phyloP scores from a whole-genome alignment of 768 basidiomycete genomes.

The Roridomyces roridus region DNA sequence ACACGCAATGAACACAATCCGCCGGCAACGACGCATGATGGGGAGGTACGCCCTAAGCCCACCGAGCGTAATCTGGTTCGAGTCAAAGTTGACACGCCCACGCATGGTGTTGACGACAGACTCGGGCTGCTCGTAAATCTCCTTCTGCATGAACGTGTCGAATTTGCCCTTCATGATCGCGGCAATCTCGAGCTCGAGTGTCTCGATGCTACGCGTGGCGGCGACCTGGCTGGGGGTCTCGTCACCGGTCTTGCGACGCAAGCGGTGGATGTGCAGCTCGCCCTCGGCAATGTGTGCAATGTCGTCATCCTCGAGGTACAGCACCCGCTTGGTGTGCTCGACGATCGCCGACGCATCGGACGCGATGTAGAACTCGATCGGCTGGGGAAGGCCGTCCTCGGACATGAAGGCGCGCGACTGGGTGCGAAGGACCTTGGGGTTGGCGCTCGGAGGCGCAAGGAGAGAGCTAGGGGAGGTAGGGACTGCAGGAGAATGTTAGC shows the following conservation, averaged over 20 bases:
- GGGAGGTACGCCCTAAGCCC: slow-evolving; percentile 94
- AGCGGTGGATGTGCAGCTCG: slow-evolving; percentile 98
- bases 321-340: slow-evolving; percentile 98
- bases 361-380: slow-evolving; percentile 99
- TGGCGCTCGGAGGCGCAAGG: slow-evolving; percentile 69
- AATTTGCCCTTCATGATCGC: slow-evolving; percentile 99
- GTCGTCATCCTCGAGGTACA: slow-evolving; percentile 98
- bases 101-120: slow-evolving; percentile 99
- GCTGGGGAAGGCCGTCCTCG: slow-evolving; percentile 97
- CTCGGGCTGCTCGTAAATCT: slow-evolving; percentile 99
- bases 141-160: slow-evolving; percentile 99
- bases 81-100: slow-evolving; percentile 99
- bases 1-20: slow-evolving; percentile 98
- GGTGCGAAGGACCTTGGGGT: slow-evolving; percentile 85
- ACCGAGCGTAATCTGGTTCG: slow-evolving; percentile 88
- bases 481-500: slow-evolving; percentile 1
- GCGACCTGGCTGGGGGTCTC: slow-evolving; percentile 65
- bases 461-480: slow-evolving; percentile 53
- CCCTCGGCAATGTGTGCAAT: slow-evolving; percentile 98
- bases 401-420: slow-evolving; percentile 99
- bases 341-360: slow-evolving; percentile 96
- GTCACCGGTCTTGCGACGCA: slow-evolving; percentile 83
- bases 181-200: slow-evolving; percentile 97
- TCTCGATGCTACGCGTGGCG: slow-evolving; percentile 93
- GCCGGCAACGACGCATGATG: slow-evolving; percentile 92